Evolutionary conservation across 2,329 filamentous ascomycete genomes (phyloP), one percentile per base, ranked within the genome.

Genomic region (Fusarium chlamydosporum): DNA sequence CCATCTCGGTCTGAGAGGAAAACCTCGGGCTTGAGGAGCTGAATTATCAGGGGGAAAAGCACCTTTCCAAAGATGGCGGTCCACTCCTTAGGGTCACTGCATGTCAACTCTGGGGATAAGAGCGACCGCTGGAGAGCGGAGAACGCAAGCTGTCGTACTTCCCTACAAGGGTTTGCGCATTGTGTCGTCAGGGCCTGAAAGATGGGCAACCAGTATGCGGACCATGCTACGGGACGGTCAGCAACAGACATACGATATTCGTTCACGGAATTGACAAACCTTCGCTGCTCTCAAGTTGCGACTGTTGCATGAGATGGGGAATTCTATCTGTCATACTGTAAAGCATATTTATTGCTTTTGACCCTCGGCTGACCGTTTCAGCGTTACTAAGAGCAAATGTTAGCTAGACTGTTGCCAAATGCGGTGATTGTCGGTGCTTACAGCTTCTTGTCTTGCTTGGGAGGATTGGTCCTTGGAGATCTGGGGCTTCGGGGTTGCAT

Each of bases 201-300:
- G 27, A 99, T 94, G 3, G 95, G 96, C 15, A 94, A 90, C 96
- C 96, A 99, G 78, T 99, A 99, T 10, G 96, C 93, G 51, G 93
- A 94, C 96, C 96, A 99, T 15, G 96, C 96, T 92, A 13, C 67
- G 46, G 15, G 7, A 23, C 34, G n/a, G 31, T 77, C 37, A 75
- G 48, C 34, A 41, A 48, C 20, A n/a, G 13, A n/a, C 7, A 38
- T 18, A 15, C 7, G 20, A n/a, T 31, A 4, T 16, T 15, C 4
- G 4, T 29, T 23, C n/a, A 11, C 6, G 18, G 11, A 34, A 6
- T 33, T 41, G n/a, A 68, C 83, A 65, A 80, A 92, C 91, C 91
- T 85, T 97, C 92, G 61, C 86, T 92, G 62, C 88, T 91, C 76
- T 97, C 96, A 3, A 98, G 88, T 74, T 97, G 95, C 23, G 94